Conservation (phyloP, 495 filamentous ascomycete species). For the Talaromyces wortmannii region DNA sequence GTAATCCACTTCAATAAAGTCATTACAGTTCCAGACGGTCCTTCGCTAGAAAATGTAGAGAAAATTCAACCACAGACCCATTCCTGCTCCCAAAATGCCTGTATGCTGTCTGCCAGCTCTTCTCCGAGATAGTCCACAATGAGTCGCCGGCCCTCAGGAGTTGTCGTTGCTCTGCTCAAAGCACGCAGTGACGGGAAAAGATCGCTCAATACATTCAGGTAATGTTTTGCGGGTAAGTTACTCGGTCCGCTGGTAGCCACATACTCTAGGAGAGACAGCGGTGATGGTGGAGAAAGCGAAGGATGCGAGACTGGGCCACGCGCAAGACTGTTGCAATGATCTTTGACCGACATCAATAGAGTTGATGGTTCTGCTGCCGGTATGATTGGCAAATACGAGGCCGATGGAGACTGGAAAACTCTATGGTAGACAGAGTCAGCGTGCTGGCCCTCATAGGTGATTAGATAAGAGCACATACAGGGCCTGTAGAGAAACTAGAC, state of each 20-base stretch:
- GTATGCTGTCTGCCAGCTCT: slow-evolving; percentile 14
- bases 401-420: slow-evolving; percentile 11
- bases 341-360: slow-evolving; percentile 18
- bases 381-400: slow-evolving; percentile 17
- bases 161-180: slow-evolving; percentile 32
- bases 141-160: slow-evolving; percentile 19
- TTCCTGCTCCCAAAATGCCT: slow-evolving; percentile 44
- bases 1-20: too few species aligned
- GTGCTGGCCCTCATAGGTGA: neutral
- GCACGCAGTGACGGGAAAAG: slow-evolving; percentile 37
- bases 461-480: slow-evolving; percentile 12
- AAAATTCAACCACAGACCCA: slow-evolving; percentile 4
- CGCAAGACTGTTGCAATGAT: slow-evolving; percentile 15
- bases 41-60: too few species aligned
- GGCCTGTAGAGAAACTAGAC: slow-evolving; percentile 22
- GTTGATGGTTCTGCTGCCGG: slow-evolving; percentile 18
- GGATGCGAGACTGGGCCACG: neutral
- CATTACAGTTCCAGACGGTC: too few species aligned
- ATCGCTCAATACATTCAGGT: slow-evolving; percentile 42
- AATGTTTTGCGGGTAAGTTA: slow-evolving; percentile 27
- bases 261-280: slow-evolving; percentile 34
- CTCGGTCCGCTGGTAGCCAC: slow-evolving; percentile 22
- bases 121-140: slow-evolving; percentile 31
- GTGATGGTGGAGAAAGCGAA: slow-evolving; percentile 13
- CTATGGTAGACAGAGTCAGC: neutral